These are phyloP conservation scores for Coix lacrymajobi DNA, from an alignment of 176 grass and related monocot genomes.

Conservation along the genomic window DNA sequence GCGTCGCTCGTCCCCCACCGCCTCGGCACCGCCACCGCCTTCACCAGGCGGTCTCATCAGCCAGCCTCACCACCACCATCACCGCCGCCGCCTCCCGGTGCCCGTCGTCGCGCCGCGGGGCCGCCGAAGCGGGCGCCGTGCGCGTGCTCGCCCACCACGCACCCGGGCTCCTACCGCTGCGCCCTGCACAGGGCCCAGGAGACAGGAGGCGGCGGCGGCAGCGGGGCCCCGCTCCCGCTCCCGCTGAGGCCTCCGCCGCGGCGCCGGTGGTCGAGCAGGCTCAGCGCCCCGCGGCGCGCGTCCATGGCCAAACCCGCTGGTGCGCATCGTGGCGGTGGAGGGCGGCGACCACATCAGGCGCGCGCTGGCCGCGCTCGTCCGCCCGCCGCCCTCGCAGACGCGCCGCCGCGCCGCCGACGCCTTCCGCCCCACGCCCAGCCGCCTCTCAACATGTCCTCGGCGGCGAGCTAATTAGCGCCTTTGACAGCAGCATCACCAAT, in stretches of 20 bases:
- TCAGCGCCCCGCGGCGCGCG: conserved; percentile 33
- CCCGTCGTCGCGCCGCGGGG: not conserved
- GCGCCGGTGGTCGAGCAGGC: conserved; percentile 3
- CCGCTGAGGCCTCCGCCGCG: not conserved
- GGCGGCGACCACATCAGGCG: conserved; percentile 52
- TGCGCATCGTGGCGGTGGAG: conserved; percentile 55
- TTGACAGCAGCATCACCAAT: not conserved
- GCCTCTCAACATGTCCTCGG: conserved; percentile 41
- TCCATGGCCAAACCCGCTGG: conserved; percentile 62
- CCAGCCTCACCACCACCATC: not conserved
- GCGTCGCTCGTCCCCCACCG: not conserved
- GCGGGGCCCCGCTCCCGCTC: too few species aligned
- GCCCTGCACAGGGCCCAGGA: conserved; percentile 29
- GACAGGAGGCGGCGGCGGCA: not conserved
- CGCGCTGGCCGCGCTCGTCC: conserved; percentile 46
- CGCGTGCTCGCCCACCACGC: conserved; percentile 60
- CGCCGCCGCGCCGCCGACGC: conserved; percentile 25
- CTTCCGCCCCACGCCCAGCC: conserved; percentile 46
- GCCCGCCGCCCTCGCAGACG: conserved; percentile 29
- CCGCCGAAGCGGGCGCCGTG: conserved; percentile 18
- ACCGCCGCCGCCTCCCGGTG: not conserved
- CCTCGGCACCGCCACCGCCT: too few species aligned
- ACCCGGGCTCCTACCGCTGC: conserved; percentile 76
- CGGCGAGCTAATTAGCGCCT: not conserved
- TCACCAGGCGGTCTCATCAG: not conserved